Conservation (phyloP, 352 stramenopile species). For the Phytophthora pistaciae region DNA sequence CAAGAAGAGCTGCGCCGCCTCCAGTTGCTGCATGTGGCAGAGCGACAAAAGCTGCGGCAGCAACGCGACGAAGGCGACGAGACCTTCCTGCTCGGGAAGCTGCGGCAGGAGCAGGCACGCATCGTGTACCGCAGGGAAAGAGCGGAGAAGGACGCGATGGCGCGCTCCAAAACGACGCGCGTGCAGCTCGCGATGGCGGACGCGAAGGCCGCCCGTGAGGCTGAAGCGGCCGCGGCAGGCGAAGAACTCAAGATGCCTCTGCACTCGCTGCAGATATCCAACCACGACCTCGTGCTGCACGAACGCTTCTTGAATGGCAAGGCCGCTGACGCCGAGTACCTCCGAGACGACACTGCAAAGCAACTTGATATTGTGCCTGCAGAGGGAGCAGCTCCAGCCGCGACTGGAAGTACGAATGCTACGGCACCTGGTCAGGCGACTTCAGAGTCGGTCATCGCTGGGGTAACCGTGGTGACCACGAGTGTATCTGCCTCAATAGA, state of each 20-base stretch:
- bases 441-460: slow-evolving; percentile 10
- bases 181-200: slow-evolving; percentile 33
- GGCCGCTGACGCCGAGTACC: slow-evolving; percentile 61
- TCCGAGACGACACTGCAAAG: slow-evolving; percentile 46
- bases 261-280: slow-evolving; percentile 74
- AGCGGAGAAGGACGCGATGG: slow-evolving; percentile 49
- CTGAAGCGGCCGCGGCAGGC: slow-evolving; percentile 15
- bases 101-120: slow-evolving; percentile 58
- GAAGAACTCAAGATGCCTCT: slow-evolving; percentile 55
- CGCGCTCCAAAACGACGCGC: slow-evolving; percentile 43
- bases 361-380: not conserved
- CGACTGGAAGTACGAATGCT: slow-evolving; percentile 5
- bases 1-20: slow-evolving; percentile 64
- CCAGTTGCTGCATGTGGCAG: slow-evolving; percentile 68
- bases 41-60: slow-evolving; percentile 66
- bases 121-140: slow-evolving; percentile 60
- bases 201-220: slow-evolving; percentile 29
- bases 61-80: slow-evolving; percentile 77
- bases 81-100: slow-evolving; percentile 63
- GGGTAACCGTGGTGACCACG: not conserved
- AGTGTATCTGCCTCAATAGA: not conserved
- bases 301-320: slow-evolving; percentile 80
- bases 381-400: not conserved
- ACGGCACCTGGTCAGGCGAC: slow-evolving; percentile 29
- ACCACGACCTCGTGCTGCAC: slow-evolving; percentile 75